Base-by-base conservation (phyloP, 2,329 filamentous ascomycete genomes). In the Trichothecium roseum region DNA sequence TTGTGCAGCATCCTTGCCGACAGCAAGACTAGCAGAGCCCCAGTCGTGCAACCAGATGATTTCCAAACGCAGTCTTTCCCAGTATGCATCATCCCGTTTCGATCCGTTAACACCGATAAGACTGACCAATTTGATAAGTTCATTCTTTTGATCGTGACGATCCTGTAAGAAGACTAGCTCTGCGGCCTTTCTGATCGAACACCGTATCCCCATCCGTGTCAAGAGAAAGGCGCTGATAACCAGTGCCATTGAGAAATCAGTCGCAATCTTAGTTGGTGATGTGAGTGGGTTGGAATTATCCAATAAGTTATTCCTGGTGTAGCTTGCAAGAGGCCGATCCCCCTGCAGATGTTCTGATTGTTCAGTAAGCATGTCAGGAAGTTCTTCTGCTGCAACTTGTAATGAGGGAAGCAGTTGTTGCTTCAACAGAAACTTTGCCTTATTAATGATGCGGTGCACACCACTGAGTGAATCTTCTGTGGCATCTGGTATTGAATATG, bases 31-130 rank as follows among this genome's bases (percentile, higher is more conserved):
- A 24, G 20, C 20, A 17, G 67, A 65, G 24, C 78, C 78, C 83
- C 83, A 88, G 47, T 72, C 70, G 50, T 78, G 75, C 20, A 89
- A 63, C 84, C 84, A 89, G 4, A 86, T 52, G 8, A 88, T 55
- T 46, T 80, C 76, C 29, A 70, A 69, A 38, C 82, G 69, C 10
- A 72, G 68, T 36, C 61, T 64, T 18, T 66, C 59, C 79, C 80
- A 84, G 41, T 72, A 74, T 24, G 66, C 66, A 40, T 84, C 78
- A 36, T 84, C 76, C 26, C 66, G 69, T 40, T 69, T 75, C 2
- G 69, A 60, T 10, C 64, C 63, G 37, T 65, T 66, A 32, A 56
- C 59, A 34, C 61, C 52, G 16, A 80, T 48, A 3, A 60, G 57
- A 40, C 71, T 68, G 35, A 85, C 60, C n/a, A 81, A 60, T 42